phyloP scores from a whole-genome alignment of 1,139 yeast species.

The Saccharomycopsis crataegensis region DNA sequence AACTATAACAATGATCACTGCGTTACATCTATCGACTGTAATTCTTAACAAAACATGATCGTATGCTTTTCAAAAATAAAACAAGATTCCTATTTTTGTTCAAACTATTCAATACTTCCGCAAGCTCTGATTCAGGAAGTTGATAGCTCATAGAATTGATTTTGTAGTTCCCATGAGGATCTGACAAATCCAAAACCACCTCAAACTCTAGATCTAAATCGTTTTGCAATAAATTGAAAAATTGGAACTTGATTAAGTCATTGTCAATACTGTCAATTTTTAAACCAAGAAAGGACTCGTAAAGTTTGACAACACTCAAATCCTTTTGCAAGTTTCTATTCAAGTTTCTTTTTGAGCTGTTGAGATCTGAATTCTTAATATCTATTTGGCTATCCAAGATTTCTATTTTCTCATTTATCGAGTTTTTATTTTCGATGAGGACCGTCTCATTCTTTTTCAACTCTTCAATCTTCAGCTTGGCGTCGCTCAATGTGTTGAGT shows the following conservation, averaged over 20 bases:
- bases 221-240: slow-evolving; percentile 37
- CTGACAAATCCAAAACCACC: slow-evolving; percentile 35
- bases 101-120: slow-evolving; percentile 28
- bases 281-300: slow-evolving; percentile 41
- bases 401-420: slow-evolving; percentile 29
- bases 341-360: slow-evolving; percentile 24
- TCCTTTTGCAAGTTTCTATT: slow-evolving; percentile 31
- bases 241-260: slow-evolving; percentile 34
- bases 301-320: slow-evolving; percentile 35
- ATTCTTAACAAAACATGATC: slow-evolving; percentile 22
- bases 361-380: slow-evolving; percentile 24
- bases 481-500: slow-evolving; percentile 19
- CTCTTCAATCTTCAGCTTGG: slow-evolving; percentile 26
- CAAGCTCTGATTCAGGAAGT: slow-evolving; percentile 27
- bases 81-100: slow-evolving; percentile 35
- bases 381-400: slow-evolving; percentile 26
- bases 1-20: too few relatives aligned
- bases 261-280: slow-evolving; percentile 35
- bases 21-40: neutral
- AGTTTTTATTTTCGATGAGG: slow-evolving; percentile 24
- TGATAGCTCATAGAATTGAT: slow-evolving; percentile 31
- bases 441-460: slow-evolving; percentile 26
- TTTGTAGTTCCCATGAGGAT: slow-evolving; percentile 27
- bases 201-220: slow-evolving; percentile 34
- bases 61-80: slow-evolving; percentile 32